Percentiles rank a stretch among this genome's conserved stretches.
Conservation (phyloP, 495 filamentous ascomycete genomes). For the Penicillium taxi region DNA sequence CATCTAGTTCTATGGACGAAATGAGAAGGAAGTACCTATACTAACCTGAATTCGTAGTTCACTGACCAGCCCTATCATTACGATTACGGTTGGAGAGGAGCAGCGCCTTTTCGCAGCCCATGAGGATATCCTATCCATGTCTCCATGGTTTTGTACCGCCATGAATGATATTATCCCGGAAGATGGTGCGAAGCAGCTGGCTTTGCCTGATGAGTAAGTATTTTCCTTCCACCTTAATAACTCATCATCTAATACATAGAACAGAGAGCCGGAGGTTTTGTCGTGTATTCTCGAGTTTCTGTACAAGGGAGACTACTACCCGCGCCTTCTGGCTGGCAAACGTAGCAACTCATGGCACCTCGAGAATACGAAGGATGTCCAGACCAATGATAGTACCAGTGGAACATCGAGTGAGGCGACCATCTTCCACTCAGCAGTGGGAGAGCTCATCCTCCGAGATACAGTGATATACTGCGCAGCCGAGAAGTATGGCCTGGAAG, state of each 20-base stretch:
- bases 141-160: slow-evolving; percentile 50
- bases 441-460: slow-evolving; percentile 71
- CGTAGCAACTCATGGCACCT: slow-evolving; percentile 55
- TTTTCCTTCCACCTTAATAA: background rate
- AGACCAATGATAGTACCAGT: slow-evolving; percentile 41
- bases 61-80: slow-evolving; percentile 72
- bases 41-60: slow-evolving; percentile 30
- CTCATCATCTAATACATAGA: background rate
- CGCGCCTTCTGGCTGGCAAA: slow-evolving; percentile 43
- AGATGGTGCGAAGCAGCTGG: slow-evolving; percentile 46
- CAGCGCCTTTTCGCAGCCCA: slow-evolving; percentile 71
- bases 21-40: background rate
- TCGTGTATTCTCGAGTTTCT: slow-evolving; percentile 62
- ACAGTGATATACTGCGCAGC: slow-evolving; percentile 89
- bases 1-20: slow-evolving; percentile 7
- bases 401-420: slow-evolving; percentile 65
- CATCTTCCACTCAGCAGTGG: slow-evolving; percentile 59
- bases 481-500: slow-evolving; percentile 75
- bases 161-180: slow-evolving; percentile 52
- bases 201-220: slow-evolving; percentile 51
- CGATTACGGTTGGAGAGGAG: slow-evolving; percentile 70
- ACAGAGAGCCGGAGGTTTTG: slow-evolving; percentile 54
- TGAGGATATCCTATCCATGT: slow-evolving; percentile 55
- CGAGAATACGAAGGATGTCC: slow-evolving; percentile 48
- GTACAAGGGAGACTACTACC: slow-evolving; percentile 66